Conservation (phyloP, 2,329 filamentous ascomycete species). For the Neophaeococcomyces mojaviensis region DNA sequence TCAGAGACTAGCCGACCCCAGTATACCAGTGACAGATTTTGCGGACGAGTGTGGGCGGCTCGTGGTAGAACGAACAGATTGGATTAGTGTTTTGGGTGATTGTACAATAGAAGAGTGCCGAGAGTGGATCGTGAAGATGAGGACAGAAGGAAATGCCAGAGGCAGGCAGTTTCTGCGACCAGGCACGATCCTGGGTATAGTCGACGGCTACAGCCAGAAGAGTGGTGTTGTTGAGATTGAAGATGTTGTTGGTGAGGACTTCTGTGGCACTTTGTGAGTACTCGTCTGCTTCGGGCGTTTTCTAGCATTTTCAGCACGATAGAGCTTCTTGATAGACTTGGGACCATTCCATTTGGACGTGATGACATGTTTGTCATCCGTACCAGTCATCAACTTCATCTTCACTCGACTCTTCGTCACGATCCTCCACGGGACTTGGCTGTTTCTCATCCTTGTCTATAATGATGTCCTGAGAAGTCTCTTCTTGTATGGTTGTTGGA, state of each 20-base stretch:
- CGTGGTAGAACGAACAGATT: conserved; percentile 44
- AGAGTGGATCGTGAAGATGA: conserved; percentile 43
- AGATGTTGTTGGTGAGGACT: conserved; percentile 24
- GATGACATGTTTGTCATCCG: neutral
- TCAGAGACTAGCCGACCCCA: conserved; percentile 46
- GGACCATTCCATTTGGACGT: conserved; percentile 1
- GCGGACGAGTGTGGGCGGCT: conserved; percentile 39
- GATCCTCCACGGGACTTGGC: conserved; percentile 26
- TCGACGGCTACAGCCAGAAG: conserved; percentile 38
- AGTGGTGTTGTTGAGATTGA: conserved; percentile 47
- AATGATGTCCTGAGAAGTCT: conserved; percentile 14
- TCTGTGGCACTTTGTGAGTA: conserved; percentile 13
- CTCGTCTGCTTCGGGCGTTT: no score
- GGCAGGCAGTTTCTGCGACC: conserved; percentile 30
- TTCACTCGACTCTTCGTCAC: conserved; percentile 41
- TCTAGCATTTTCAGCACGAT: conserved; percentile 8
- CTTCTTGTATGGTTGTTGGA: conserved; percentile 16
- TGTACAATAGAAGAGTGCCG: conserved; percentile 49
- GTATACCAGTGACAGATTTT: conserved; percentile 33
- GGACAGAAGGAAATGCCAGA: conserved; percentile 23
- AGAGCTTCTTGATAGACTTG: neutral
- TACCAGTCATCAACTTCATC: conserved; percentile 32
- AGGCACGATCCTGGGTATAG: conserved; percentile 43
- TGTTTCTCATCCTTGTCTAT: conserved; percentile 12
- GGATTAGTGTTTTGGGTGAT: conserved; percentile 52